Base-by-base conservation (phyloP, 768 basidiomycete genomes). In the Boletus vinaceobasis region DNA sequence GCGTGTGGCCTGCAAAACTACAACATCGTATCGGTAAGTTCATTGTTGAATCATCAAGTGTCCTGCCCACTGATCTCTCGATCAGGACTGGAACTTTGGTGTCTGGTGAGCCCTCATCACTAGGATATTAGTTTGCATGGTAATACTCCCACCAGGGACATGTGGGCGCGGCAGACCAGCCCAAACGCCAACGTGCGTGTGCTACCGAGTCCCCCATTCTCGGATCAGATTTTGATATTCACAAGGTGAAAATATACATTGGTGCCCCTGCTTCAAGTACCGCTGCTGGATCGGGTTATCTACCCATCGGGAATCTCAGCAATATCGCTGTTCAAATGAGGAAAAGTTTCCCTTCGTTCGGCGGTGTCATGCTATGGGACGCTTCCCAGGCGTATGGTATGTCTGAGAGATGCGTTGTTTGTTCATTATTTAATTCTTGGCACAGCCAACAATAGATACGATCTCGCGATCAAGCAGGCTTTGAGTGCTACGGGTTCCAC, bases 401-500 rank as follows among this genome's bases (percentile, higher is more conserved):
- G 60, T 55, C 23, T 31, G 40, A 45, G 33, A 39, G 15, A 55
- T 9, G 38, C 26, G 5, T 13, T 43, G 17, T 49, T 39, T 45
- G 40, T 43, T 65, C 50, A 57, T 27, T 43, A 29, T 50, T 53
- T 52, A n/a, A 8, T 36, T 36, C 14, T 13, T 9, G 37, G 21
- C n/a, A 9, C 47, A 75, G 86, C 74, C 29, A 87, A 88, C 63
- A 70, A 74, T 53, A 78, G 81, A 29, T 87, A 78, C 59, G 84
- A 86, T 61, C 65, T 77, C 15, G 80, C 77, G 7, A 80, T 86
- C 56, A 87, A 88, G 71, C 77, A 79, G 54, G 76, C 80, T 27
- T 73, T 87, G 36, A 67, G 71, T 14, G 79, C 80, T 14, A 81
- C 85, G 35, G 85, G 86, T 44, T 83, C 84, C n/a, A 83, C 81